Base-by-base conservation (phyloP, 306 rosid genomes). In the Echinosophora koreensis region DNA sequence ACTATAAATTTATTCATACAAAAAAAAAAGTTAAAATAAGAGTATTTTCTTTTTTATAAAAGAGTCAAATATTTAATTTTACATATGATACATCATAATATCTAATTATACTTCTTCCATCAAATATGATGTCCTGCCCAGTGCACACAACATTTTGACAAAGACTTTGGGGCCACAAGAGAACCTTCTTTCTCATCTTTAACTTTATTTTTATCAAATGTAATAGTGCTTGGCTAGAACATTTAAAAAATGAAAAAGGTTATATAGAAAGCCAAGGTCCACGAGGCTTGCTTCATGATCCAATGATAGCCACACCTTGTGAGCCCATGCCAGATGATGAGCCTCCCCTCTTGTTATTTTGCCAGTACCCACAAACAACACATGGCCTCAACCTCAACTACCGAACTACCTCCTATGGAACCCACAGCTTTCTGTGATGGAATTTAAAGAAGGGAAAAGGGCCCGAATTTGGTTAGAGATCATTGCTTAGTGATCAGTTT, bases 271-370 rank as follows among this genome's bases (percentile, higher is more conserved):
- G 87, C 30, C 54, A 32, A 74, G 81, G 87, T 88, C 90, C 97
- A 89, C 93, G 95, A 90, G 89, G 83, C 69, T 64, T 82, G 97
- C 76, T 89, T 88, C 84, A 81, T 90, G 84, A 85, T 90, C 89
- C 87, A 88, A 90, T 94, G 65, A 92, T 94, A 42, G 62, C 82
- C 51, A 82, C 82, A 76, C 51, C 86, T 82, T 59, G 88, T 86
- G 93, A 86, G 88, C 85, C 89, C 88, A 80, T 73, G 85, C 77
- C 83, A 82, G 71, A 51, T 67, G 41, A 65, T 56, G 56, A 49
- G 68, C 79, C 59, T 64, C 35, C 42, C 64, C 75, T 41, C 66
- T 69, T 41, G 66, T 57, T 83, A 37, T 57, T 44, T 60, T 67
- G 38, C 68, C 11, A 66, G 57, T 66, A 71, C 79, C 75, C 73